A percentile compares a stretch with the other conserved stretches of the same genome.
These are phyloP conservation scores for Bimuria novae-zelandiae DNA, from an alignment of 2,329 filamentous ascomycete genomes.

Conservation along the genomic window DNA sequence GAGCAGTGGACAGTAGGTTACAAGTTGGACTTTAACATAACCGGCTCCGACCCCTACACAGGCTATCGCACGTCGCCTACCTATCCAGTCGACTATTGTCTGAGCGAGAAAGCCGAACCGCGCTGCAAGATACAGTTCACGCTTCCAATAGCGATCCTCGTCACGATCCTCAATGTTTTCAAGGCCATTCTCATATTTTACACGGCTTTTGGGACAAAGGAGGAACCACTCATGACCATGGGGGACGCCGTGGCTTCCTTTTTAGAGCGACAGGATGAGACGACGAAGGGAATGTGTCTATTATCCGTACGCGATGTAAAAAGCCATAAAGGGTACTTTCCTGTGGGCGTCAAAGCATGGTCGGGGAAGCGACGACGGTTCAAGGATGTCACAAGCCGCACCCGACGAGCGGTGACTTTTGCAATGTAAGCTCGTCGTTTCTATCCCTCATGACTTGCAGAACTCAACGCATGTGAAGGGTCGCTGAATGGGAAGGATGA, in stretches of 20 bases:
- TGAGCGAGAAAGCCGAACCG: slow-evolving; percentile 13
- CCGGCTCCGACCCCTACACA: neutral
- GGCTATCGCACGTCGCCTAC: neutral
- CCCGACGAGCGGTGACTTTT: slow-evolving; percentile 10
- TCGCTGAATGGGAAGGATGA: too few relatives aligned
- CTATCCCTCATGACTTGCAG: too few relatives aligned
- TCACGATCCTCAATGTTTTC: slow-evolving; percentile 21
- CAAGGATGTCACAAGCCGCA: slow-evolving; percentile 19
- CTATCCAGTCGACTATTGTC: slow-evolving; percentile 16
- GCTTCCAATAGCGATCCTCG: slow-evolving; percentile 12
- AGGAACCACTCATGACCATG: slow-evolving; percentile 27
- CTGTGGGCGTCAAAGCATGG: slow-evolving; percentile 14
- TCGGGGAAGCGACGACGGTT: slow-evolving; percentile 7
- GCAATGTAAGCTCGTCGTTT: slow-evolving; percentile 11
- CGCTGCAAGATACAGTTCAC: slow-evolving; percentile 22
- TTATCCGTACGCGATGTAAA: slow-evolving; percentile 10
- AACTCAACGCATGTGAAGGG: too few relatives aligned
- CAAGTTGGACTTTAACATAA: neutral
- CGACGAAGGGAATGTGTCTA: slow-evolving; percentile 21
- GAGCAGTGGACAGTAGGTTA: slow-evolving; percentile 6
- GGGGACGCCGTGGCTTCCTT: slow-evolving; percentile 31
- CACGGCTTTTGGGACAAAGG: slow-evolving; percentile 14
- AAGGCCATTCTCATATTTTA: slow-evolving; percentile 27
- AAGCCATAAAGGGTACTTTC: slow-evolving; percentile 6
- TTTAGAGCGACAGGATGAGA: slow-evolving; percentile 14